Base-by-base conservation (phyloP, 2,329 filamentous ascomycete genomes). In the Fusarium sp. region DNA sequence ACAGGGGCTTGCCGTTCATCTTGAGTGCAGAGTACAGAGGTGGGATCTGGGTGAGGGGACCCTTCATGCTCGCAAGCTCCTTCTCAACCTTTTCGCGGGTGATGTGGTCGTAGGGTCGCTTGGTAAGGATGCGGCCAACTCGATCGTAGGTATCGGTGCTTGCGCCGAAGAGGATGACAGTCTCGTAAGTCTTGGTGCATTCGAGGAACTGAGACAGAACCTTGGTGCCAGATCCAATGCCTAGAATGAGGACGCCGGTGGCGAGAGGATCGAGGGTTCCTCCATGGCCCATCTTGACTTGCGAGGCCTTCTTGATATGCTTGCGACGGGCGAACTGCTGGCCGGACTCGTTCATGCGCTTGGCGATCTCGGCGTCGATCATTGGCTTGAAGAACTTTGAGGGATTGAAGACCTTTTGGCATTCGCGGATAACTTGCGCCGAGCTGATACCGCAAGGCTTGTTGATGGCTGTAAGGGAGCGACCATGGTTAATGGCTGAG, bases 231-330 rank as follows among this genome's bases (percentile, higher is more conserved):
- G 89, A 91, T 39, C 96, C 97, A 62, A 98, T 88, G 66, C 96
- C 97, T 8, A 97, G 88, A 73, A 98, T 95, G 59, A 99, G 89
- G 27, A 99, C 94, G 54, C 97, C 97, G 1, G 95, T 98, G 10
- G 97, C 97, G 78, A 98, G 89, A 30, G 97, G 97, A 80, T 99
- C 97, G 20, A 99, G 89, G 2, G 97, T 99, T 50, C 97, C 97
- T 70, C 97, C 97, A 84, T 99, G 97, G 37, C 97, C 97, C 80
- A 98, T 94, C 87, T 98, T 99, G 77, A 98, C 92, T 72, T 94
- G 90, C 6, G 92, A 82, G 1, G 88, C 86, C 76, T 88, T 88
- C 81, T 90, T 89, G 72, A 88, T 87, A 56, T 84, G 84, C 73
- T 85, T 85, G 70, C 91, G 88, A 70, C 92, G 89, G 76, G 88